Evolutionary conservation across 83 land plant genomes (phyloP), one percentile per base, ranked within the genome.

Genomic region (Thuja plicata): DNA sequence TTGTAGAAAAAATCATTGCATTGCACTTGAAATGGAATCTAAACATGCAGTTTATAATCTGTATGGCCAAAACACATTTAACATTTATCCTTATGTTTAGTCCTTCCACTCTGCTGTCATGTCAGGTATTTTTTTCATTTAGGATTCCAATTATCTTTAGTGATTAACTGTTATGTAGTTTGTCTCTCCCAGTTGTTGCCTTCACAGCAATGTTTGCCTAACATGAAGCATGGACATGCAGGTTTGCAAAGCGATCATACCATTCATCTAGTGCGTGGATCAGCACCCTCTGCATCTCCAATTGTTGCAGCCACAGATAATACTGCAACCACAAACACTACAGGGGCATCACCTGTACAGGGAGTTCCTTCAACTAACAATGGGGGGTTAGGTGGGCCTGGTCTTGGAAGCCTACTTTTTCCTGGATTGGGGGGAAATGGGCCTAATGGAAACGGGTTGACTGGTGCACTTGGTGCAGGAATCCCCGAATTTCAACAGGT

Each of bases 231-330:
- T 41, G 90, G 71, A 17, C 77, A 48, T 87, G 82, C 92, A 97
- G 99, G 96, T 86, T 74, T 97, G 87, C 96, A 94, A 87, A 93
- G 92, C 89, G 99, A 95, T 74, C 99, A 97, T 79, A 96, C 99
- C 27, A 92, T 97, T 70, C 99, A 97, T 91, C 73, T 97, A 90
- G 99, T 97, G 55, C 92, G 98, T 46, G 97, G 98, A 66, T 92
- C 98, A 43, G 62, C 97, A 19, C 11, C 94, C 60, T 77, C 94
- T 74, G 55, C 93, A 55, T 62, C 95, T 40, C 40, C 95, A 41
- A 46, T 89, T 81, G 55, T 90, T 82, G 77, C 94, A 32, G 77
- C 87, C 41, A 89, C 90, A 57, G 35, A 91, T 10, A 60, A 80
- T 86, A 46, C 90, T 71, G 92, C 83, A 15, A 15, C 88, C 46